These are phyloP conservation scores for Clitocybe nebularis DNA, from an alignment of 1,284 basidiomycete species.

Conservation along the genomic window DNA sequence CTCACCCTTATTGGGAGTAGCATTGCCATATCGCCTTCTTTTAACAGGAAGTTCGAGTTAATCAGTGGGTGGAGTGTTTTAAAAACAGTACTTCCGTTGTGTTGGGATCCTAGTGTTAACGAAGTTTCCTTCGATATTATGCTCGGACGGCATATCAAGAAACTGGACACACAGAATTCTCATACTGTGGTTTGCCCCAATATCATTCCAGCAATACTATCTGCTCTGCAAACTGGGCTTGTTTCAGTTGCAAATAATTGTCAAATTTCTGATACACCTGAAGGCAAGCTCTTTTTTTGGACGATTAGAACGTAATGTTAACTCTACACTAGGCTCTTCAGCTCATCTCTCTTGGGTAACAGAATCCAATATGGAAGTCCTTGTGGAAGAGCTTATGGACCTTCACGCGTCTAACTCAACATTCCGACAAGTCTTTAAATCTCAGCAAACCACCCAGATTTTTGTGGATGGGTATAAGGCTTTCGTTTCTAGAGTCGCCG, in stretches of 20 bases:
- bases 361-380: slow-evolving; percentile 49
- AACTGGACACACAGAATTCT: slow-evolving; percentile 16
- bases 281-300: slow-evolving; percentile 17
- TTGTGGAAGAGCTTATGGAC: slow-evolving; percentile 64
- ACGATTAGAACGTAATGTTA: background rate
- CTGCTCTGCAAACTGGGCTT: slow-evolving; percentile 49
- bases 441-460: slow-evolving; percentile 59
- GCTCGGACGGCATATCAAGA: slow-evolving; percentile 37
- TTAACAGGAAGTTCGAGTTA: slow-evolving; percentile 71
- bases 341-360: slow-evolving; percentile 28
- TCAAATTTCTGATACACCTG: slow-evolving; percentile 26
- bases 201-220: slow-evolving; percentile 66
- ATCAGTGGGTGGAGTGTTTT: slow-evolving; percentile 72
- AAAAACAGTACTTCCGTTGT: slow-evolving; percentile 58
- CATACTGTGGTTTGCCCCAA: slow-evolving; percentile 53
- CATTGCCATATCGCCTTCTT: slow-evolving; percentile 50
- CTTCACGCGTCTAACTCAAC: slow-evolving; percentile 57
- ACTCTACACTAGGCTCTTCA: slow-evolving; percentile 9
- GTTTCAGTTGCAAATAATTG: slow-evolving; percentile 33
- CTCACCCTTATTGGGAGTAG: slow-evolving; percentile 58
- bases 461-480: slow-evolving; percentile 61
- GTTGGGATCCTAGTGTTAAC: slow-evolving; percentile 67
- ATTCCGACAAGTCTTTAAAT: slow-evolving; percentile 70
- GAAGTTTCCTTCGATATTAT: slow-evolving; percentile 62
- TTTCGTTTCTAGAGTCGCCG: slow-evolving; percentile 44